Base-by-base conservation (phyloP, 1,139 yeast genomes). In the Diutina mesorugosa region DNA sequence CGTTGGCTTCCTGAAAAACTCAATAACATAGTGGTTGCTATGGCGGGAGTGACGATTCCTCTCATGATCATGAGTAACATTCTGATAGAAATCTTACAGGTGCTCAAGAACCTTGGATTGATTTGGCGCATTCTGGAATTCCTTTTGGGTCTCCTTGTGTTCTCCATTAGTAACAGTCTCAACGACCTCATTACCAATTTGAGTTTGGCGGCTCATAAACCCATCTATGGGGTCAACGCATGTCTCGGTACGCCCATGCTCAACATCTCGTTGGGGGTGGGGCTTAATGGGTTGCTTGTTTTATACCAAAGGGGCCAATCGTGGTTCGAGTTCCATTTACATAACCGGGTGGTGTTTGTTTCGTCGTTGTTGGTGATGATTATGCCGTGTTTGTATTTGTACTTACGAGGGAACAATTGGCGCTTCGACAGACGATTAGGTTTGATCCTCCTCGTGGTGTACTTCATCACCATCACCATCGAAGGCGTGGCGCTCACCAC, bases 211-310 rank as follows among this genome's bases (percentile, higher is more conserved):
- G 67, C 64, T 45, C 64, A 72, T 8, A 67, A 70, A 56, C 74
- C 78, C 2, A 63, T 71, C 16, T 64, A 72, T 41, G 80, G 79
- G 1, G 62, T 75, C 8, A 73, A 73, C 61, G 66, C 79, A 1
- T 74, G 78, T 60, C 63, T 76, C 53, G 79, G 79, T 0, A 72
- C 80, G 0, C 79, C 79, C 2, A 63, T 74, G 28, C 61, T 76
- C 14, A 62, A 72, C 16, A 70, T 73, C 2, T 62, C 75, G 57
- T 62, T 75, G 12, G 80, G 79, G 0, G 63, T 76, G 21, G 79
- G 80, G 0, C 62, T 69, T 12, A 75, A 74, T 63, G 76, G 77
- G 28, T 56, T 61, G 9, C 12, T 50, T 30, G 53, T 50, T 4
- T 32, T 50, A 21, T n/a, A 30, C 45, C 45, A 50, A 18, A 12